These are phyloP conservation scores for Nitzschia sp. DNA, from an alignment of 108 stramenopile species.

Conservation along the genomic window DNA sequence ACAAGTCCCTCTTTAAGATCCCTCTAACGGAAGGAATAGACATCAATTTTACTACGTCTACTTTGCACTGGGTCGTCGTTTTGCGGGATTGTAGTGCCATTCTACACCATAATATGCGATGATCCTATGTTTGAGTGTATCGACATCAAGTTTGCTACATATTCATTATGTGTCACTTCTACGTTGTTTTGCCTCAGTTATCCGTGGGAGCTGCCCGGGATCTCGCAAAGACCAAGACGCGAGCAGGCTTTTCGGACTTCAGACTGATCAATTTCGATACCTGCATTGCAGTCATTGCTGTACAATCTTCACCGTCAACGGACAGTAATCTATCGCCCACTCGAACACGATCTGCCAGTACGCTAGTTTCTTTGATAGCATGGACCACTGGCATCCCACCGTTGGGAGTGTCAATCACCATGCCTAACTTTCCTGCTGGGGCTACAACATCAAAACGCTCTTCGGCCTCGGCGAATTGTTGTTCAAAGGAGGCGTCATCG, in stretches of 20 bases:
- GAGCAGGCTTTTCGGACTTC: slow-evolving; percentile 44
- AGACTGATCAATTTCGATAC: slow-evolving; percentile 75
- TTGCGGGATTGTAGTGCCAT: too few relatives aligned
- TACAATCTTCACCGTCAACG: slow-evolving; percentile 81
- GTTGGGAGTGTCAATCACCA: slow-evolving; percentile 84
- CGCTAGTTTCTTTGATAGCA: slow-evolving; percentile 79
- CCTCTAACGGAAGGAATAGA: neutral
- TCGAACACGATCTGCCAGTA: slow-evolving; percentile 59
- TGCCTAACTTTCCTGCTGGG: slow-evolving; percentile 77
- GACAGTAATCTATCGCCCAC: slow-evolving; percentile 78
- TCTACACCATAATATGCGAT: too few relatives aligned
- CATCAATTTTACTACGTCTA: too few relatives aligned
- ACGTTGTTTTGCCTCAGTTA: neutral
- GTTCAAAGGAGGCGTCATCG: slow-evolving; percentile 62
- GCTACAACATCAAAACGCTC: slow-evolving; percentile 52
- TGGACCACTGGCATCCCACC: slow-evolving; percentile 76
- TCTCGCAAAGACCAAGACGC: slow-evolving; percentile 47
- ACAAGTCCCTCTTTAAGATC: slow-evolving; percentile 53
- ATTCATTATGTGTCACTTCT: too few relatives aligned
- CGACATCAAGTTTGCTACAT: too few relatives aligned
- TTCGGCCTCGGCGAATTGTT: slow-evolving; percentile 50
- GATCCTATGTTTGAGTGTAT: too few relatives aligned
- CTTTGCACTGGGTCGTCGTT: too few relatives aligned
- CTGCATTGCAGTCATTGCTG: slow-evolving; percentile 72
- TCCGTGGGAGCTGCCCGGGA: slow-evolving; percentile 9